Evolutionary conservation across 2,329 filamentous ascomycete species (phyloP).

Genomic region (Arthroderma uncinatum): DNA sequence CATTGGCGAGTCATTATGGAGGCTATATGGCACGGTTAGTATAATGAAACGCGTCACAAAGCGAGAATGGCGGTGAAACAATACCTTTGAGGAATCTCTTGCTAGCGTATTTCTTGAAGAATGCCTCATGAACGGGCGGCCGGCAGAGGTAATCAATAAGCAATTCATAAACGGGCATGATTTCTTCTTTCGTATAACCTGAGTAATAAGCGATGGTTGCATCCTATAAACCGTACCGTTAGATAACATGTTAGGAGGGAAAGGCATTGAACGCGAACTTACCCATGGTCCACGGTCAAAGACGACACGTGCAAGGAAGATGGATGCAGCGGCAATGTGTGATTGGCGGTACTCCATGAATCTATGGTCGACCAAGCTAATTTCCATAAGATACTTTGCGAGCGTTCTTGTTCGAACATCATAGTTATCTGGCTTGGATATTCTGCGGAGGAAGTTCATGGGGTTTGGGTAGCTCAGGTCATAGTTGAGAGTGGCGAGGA

Average conservation of each 20-base stretch:
- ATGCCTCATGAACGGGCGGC: conserved; percentile 86
- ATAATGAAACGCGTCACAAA: neutral
- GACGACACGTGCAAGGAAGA: conserved; percentile 88
- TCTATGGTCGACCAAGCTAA: conserved; percentile 85
- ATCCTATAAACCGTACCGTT: conserved; percentile 52
- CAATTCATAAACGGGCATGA: conserved; percentile 79
- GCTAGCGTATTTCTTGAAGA: conserved; percentile 99
- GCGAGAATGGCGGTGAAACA: conserved; percentile 17
- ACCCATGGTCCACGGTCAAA: conserved; percentile 87
- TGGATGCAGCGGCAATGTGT: conserved; percentile 79
- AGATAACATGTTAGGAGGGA: neutral
- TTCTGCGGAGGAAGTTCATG: conserved; percentile 98
- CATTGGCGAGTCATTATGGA: conserved; percentile 85
- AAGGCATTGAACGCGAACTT: conserved; percentile 26
- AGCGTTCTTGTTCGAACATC: conserved; percentile 95
- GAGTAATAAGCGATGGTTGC: conserved; percentile 79
- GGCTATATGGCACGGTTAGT: conserved; percentile 43
- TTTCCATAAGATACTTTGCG: conserved; percentile 96
- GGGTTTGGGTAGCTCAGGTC: conserved; percentile 98
- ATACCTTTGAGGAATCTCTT: conserved; percentile 98
- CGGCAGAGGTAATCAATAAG: conserved; percentile 95
- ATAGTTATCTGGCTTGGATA: conserved; percentile 98
- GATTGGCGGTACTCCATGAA: conserved; percentile 86
- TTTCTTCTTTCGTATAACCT: conserved; percentile 85
- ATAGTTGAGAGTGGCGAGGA: conserved; percentile 83